phyloP scores from a whole-genome alignment of 2,329 filamentous ascomycete species.

The Fusarium abutilonis region DNA sequence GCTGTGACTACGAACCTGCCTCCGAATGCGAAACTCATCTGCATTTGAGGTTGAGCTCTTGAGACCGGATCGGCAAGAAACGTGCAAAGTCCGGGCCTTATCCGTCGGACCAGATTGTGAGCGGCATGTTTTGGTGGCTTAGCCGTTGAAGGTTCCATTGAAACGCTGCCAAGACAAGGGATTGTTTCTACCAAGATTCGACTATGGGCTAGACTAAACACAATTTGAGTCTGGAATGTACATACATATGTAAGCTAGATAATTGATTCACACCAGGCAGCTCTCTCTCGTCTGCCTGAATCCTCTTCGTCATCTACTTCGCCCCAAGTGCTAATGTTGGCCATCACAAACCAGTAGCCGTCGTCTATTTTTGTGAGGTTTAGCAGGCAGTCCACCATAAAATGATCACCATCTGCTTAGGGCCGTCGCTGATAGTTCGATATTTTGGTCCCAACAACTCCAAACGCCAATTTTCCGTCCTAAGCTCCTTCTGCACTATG shows the following conservation, averaged over 20 bases:
- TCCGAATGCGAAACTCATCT: conserved; percentile 15
- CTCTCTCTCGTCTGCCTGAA: conserved; percentile 7
- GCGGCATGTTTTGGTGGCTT: conserved; percentile 19
- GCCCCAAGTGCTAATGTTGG: conserved; percentile 21
- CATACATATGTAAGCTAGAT: background rate
- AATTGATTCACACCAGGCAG: background rate
- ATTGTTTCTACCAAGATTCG: conserved; percentile 14
- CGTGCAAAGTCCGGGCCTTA: conserved; percentile 5
- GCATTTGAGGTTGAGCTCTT: conserved; percentile 12
- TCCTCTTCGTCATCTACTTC: conserved; percentile 3
- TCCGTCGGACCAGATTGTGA: background rate
- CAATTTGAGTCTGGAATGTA: background rate
- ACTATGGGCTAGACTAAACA: conserved; percentile 3
- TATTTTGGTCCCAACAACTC: conserved; percentile 36
- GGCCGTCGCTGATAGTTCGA: conserved; percentile 12
- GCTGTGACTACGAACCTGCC: conserved; percentile 16
- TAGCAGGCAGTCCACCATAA: conserved; percentile 13
- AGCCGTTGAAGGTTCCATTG: conserved; percentile 12
- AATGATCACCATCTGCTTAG: conserved; percentile 16
- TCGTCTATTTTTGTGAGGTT: conserved; percentile 10
- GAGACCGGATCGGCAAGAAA: background rate
- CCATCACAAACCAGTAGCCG: conserved; percentile 31
- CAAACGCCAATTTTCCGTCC: conserved; percentile 35
- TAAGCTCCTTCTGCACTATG: conserved; percentile 6
- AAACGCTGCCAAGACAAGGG: conserved; percentile 10